Evolutionary conservation across 208 protist genomes (phyloP).

Genomic region (Trypanosoma vivax): DNA sequence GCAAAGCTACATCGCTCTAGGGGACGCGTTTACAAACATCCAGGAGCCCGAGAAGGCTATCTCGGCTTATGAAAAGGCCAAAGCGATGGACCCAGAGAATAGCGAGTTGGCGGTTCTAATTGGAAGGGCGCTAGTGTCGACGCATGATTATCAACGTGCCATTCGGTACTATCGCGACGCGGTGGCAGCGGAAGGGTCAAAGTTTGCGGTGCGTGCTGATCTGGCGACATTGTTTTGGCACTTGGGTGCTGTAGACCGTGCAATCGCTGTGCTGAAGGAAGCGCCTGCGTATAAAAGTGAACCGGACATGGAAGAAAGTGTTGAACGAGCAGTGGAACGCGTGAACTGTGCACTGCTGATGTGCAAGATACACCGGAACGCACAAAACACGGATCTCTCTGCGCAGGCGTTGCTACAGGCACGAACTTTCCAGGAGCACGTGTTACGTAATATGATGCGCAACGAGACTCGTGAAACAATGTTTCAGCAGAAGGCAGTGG

Average conservation of each 20-base stretch:
- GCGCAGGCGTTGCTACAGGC: conserved; percentile 61
- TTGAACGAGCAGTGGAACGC: conserved; percentile 49
- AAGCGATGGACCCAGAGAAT: conserved; percentile 76
- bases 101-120: conserved; percentile 85
- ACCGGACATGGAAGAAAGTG: conserved; percentile 28
- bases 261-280: conserved; percentile 49
- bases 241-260: conserved; percentile 59
- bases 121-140: conserved; percentile 87
- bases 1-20: conserved; percentile 77
- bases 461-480: conserved; percentile 76
- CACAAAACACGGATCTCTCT: conserved; percentile 22
- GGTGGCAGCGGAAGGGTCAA: conserved; percentile 46
- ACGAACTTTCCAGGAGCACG: conserved; percentile 52
- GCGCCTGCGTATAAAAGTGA: conserved; percentile 36
- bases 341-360: conserved; percentile 86
- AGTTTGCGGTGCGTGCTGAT: conserved; percentile 79
- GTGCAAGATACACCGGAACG: conserved; percentile 69
- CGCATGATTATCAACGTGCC: conserved; percentile 91
- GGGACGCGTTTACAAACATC: conserved; percentile 83
- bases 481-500: conserved; percentile 65
- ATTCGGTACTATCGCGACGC: conserved; percentile 89
- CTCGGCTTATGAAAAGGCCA: conserved; percentile 82
- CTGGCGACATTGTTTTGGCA: conserved; percentile 89
- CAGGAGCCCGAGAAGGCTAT: conserved; percentile 90
- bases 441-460: conserved; percentile 67